Percentiles rank a stretch among this genome's conserved stretches.
These are phyloP conservation scores for Metschnikowia sp. DNA, from an alignment of 805 yeast species.

Conservation along the genomic window DNA sequence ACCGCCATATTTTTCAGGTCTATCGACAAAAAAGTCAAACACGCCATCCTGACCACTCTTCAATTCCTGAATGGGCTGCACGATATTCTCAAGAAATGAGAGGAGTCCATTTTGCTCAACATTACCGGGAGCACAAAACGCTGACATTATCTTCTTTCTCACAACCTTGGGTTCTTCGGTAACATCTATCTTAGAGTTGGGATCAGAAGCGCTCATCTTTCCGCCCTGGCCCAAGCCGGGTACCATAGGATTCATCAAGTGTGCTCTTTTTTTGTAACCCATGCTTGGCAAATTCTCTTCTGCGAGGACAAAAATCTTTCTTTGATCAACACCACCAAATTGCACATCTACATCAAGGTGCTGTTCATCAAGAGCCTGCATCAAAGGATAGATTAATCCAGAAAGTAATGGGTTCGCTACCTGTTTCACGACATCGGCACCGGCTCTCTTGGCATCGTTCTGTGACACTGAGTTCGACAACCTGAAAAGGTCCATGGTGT, in stretches of 20 bases:
- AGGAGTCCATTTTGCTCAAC: constrained; percentile 88
- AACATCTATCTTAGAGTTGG: constrained; percentile 93
- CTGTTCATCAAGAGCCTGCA: constrained; percentile 98
- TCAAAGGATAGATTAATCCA: constrained; percentile 93
- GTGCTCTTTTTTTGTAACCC: constrained; percentile 97
- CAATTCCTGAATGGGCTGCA: constrained; percentile 82
- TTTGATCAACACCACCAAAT: constrained; percentile 98
- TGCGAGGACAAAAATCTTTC: constrained; percentile 95
- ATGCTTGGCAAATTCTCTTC: constrained; percentile 85
- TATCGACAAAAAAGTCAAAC: constrained; percentile 69
- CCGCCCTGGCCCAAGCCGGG: constrained; percentile 97
- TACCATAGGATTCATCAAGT: constrained; percentile 98
- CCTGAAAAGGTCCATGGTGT: constrained; percentile 86
- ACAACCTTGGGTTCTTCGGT: constrained; percentile 85
- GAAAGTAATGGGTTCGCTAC: constrained; percentile 89
- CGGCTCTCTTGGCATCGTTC: constrained; percentile 97
- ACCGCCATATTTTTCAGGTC: constrained; percentile 98
- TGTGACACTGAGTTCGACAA: constrained; percentile 82
- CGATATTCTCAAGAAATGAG: constrained; percentile 78
- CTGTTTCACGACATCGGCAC: constrained; percentile 99
- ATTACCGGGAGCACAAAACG: constrained; percentile 92
- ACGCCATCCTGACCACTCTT: constrained; percentile 50
- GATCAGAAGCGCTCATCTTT: constrained; percentile 98
- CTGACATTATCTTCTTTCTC: constrained; percentile 85
- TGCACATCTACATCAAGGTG: constrained; percentile 86